Percentiles rank a stretch among this genome's conserved stretches.
Conservation (phyloP, 306 rosid genomes). For the Cyclanthera cordifolia region DNA sequence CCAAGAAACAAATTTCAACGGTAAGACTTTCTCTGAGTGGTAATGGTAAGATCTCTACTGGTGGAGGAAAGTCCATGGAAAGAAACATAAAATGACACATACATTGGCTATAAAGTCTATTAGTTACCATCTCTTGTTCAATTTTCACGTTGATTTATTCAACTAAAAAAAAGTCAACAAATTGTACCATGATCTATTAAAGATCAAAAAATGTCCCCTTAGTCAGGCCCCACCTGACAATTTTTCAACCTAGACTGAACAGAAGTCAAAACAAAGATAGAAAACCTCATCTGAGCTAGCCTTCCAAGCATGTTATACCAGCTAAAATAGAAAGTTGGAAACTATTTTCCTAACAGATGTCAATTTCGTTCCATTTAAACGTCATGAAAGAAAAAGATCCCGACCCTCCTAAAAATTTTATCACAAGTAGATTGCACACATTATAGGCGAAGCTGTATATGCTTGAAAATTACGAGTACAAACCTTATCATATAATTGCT, state of each 20-base stretch:
- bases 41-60: not conserved
- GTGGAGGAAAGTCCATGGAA: not conserved
- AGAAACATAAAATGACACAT: slow-evolving; percentile 2
- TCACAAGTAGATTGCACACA: not conserved
- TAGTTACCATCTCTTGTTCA: too few relatives aligned
- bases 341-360: not conserved
- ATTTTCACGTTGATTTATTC: too few relatives aligned
- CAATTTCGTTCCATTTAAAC: not conserved
- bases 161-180: too few relatives aligned
- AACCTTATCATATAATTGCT: slow-evolving; percentile 56
- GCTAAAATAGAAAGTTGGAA: not conserved
- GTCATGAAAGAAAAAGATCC: not conserved
- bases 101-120: too few relatives aligned
- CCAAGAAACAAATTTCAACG: slow-evolving; percentile 14
- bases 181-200: too few relatives aligned
- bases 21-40: not conserved
- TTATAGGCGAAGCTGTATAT: not conserved
- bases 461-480: slow-evolving; percentile 6
- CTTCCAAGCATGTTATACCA: not conserved
- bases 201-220: not conserved
- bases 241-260: not conserved
- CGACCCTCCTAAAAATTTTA: too few relatives aligned
- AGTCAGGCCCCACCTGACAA: not conserved
- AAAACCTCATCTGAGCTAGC: not conserved
- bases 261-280: not conserved